phyloP scores from a whole-genome alignment of 129 eudicot genomes.

The Escallonia herrerae region DNA sequence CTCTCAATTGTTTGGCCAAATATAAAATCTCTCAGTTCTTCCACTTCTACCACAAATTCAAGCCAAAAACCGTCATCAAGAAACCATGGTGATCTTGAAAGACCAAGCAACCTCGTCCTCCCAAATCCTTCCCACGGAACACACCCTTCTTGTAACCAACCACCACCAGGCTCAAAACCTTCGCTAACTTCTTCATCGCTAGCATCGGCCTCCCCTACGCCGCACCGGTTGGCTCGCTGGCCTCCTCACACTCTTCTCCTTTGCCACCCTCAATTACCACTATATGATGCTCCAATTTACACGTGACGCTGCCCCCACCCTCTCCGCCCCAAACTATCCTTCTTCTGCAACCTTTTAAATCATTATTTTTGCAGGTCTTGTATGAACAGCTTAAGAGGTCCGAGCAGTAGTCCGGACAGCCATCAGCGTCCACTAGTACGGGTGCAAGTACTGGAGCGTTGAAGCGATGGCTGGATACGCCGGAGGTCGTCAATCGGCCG shows the following conservation, averaged over 20 bases:
- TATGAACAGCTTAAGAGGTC: no score
- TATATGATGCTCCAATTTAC: conserved; percentile 54
- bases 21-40: no score
- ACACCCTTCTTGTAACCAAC: conserved; percentile 31
- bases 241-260: conserved; percentile 40
- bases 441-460: no score
- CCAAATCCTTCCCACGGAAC: conserved; percentile 36
- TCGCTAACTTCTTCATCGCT: conserved; percentile 79
- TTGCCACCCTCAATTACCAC: conserved; percentile 50
- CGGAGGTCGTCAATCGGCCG: no score
- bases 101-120: conserved; percentile 55
- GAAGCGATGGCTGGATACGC: no score
- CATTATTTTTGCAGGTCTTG: no score
- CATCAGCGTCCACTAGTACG: no score
- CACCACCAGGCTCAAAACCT: conserved; percentile 45
- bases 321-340: conserved; percentile 37
- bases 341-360: conserved; percentile 89
- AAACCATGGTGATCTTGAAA: conserved; percentile 36
- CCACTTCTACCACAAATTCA: no score
- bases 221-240: conserved; percentile 63
- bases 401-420: no score
- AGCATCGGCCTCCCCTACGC: conserved; percentile 76
- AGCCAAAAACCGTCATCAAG: no score
- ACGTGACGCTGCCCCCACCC: conserved; percentile 53
- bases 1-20: no score